Base-by-base conservation (phyloP, 352 stramenopile species). In the Phytophthora ohioensis region DNA sequence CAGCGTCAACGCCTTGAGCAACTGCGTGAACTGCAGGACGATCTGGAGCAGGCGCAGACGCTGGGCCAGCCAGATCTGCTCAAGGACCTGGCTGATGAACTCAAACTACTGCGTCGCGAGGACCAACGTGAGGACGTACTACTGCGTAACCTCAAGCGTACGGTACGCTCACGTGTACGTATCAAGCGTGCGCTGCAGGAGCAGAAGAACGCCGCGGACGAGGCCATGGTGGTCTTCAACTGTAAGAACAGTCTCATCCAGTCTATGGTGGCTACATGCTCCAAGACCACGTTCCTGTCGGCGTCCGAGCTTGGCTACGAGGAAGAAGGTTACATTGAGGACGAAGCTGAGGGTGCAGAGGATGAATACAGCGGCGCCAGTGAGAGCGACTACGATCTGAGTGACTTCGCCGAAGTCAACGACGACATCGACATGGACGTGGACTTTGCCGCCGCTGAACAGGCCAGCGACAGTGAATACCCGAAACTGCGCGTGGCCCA, bases 171-270 rank as follows among this genome's bases (percentile, higher is more conserved):
- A 31, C 66, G 41, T 43, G 76, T 78, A 51, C 73, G 73, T 12
- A 59, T 76, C 56, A 75, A 80, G 39, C 74, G 72, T 34, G 30
- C 68, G 39, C 81, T 88, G 47, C 27, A 76, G 55, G 27, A 56
- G 13, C 80, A 84, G 46, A 79, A 84, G 53, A 38, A 53, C 7
- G 42, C 39, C 7, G 72, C 84, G 12, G 82, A 90, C 51, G 76
- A 85, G 39, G 71, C 75, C 42, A 75, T 87, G 57, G 69, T 74
- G 32, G 69, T 67, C 35, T 90, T 88, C 57, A 74, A 67, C 60
- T 69, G 66, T 64, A 90, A 88, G 73, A 75, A 90, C 64, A 82
- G 79, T 67, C 76, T 90, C 56, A 88, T 88, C 71, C 76, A 90
- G 76, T 71, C 73, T 43, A 69, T 90, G 67, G 68, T 90, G 49